Conservation (phyloP, 139 green algal genomes). For the Volvox reticuliferus region DNA sequence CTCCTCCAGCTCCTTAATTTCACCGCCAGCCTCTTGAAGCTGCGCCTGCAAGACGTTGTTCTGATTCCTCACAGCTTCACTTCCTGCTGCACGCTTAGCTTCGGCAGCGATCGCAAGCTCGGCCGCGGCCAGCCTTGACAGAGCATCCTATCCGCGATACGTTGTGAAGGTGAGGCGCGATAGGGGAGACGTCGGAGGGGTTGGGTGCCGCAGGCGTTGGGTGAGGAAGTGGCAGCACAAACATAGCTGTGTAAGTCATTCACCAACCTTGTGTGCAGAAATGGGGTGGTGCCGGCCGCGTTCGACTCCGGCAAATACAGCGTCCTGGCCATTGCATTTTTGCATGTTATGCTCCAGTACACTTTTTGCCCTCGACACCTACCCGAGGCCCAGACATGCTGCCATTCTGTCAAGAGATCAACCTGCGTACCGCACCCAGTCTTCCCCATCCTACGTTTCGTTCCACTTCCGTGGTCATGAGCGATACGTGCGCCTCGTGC, state of each 20-base stretch:
- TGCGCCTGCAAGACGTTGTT: constrained; percentile 32
- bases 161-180: no score
- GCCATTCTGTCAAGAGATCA: not conserved
- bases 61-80: not conserved
- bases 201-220: no score
- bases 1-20: constrained; percentile 4
- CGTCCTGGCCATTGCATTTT: no score
- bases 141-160: no score
- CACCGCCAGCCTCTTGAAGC: not conserved
- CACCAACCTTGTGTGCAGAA: no score
- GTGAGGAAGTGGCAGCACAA: not conserved
- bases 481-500: constrained; percentile 14
- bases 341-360: not conserved
- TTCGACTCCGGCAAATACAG: no score
- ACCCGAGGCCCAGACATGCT: not conserved
- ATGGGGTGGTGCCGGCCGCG: no score
- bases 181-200: not conserved
- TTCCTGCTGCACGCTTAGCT: not conserved
- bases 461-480: constrained; percentile 31
- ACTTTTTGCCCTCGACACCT: not conserved
- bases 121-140: no score
- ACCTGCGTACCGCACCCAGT: not conserved
- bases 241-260: not conserved
- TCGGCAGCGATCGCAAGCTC: constrained; percentile 1
- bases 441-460: constrained; percentile 5